Evolutionary conservation across 2,329 filamentous ascomycete species (phyloP).

Genomic region (Blastomyces emzantsi): DNA sequence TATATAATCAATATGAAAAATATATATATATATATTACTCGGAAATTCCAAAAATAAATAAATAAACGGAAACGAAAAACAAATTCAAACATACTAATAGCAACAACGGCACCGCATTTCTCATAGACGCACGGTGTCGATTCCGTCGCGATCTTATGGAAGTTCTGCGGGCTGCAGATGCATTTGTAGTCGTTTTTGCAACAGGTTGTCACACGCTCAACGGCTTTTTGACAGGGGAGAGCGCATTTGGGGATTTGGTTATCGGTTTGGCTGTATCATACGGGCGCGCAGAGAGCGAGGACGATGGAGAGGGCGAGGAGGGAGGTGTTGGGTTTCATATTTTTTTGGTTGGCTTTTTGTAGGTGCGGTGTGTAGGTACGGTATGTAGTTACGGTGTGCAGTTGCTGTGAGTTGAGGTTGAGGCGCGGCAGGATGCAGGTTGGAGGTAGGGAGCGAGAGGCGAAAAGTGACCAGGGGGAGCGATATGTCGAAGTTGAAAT

Average conservation of each 20-base stretch:
- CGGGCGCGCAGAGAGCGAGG: not conserved
- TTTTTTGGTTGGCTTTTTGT: not conserved
- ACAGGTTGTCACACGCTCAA: not conserved
- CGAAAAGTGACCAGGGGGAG: not conserved
- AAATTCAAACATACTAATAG: not conserved
- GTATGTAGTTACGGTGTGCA: not conserved
- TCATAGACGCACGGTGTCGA: not conserved
- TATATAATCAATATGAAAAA: no score
- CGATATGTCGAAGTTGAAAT: not conserved
- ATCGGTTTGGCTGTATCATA: not conserved
- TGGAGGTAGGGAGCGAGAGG: no score
- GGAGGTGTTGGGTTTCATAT: not conserved
- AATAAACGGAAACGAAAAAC: no score
- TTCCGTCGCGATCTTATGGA: not conserved
- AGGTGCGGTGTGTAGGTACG: not conserved
- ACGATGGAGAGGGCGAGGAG: not conserved
- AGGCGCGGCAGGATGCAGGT: not conserved
- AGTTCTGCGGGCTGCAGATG: not conserved
- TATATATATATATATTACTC: no score
- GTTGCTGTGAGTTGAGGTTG: not conserved
- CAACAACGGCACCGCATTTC: not conserved
- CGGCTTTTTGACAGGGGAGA: not conserved
- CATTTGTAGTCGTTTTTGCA: not conserved
- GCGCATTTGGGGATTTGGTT: not conserved
- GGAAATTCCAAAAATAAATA: no score